A percentile compares a stretch with the other conserved stretches of the same genome.
Conservation (phyloP, 139 green algal species). For the Chlorella sp. region DNA sequence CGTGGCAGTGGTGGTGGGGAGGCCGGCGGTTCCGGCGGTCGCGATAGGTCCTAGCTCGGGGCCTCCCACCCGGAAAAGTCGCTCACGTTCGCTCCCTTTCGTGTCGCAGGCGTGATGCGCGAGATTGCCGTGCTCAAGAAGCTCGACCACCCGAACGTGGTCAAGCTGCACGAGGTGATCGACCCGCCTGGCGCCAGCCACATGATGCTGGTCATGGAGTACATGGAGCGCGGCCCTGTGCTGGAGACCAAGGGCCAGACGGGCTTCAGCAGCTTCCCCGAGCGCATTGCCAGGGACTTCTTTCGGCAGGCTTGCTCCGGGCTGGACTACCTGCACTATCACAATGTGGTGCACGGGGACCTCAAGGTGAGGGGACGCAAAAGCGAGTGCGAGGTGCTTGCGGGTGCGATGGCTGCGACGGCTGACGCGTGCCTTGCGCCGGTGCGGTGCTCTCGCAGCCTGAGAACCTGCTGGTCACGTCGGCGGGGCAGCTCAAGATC, state of each 20-base stretch:
- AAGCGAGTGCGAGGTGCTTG: too few relatives aligned
- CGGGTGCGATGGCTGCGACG: too few relatives aligned
- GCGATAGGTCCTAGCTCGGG: too few relatives aligned
- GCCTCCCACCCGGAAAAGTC: too few relatives aligned
- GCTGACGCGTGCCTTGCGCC: too few relatives aligned
- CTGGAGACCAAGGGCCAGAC: slow-evolving; percentile 40
- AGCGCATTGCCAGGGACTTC: slow-evolving; percentile 23
- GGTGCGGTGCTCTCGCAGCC: too few relatives aligned
- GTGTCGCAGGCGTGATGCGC: slow-evolving; percentile 22
- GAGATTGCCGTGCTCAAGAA: slow-evolving; percentile 67
- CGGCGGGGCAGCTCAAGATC: slow-evolving; percentile 75
- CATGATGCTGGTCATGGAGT: slow-evolving; percentile 88
- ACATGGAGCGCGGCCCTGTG: slow-evolving; percentile 63
- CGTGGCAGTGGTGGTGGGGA: too few relatives aligned
- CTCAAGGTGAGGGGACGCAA: too few relatives aligned
- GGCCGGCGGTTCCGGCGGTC: too few relatives aligned
- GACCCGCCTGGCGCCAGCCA: slow-evolving; percentile 40
- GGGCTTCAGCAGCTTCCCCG: slow-evolving; percentile 26
- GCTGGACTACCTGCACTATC: slow-evolving; percentile 72
- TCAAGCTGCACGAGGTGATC: slow-evolving; percentile 70
- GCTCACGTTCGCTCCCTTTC: too few relatives aligned
- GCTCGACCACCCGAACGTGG: slow-evolving; percentile 78
- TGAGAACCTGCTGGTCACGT: slow-evolving; percentile 81
- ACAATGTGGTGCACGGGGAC: slow-evolving; percentile 75
- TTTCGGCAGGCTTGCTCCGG: slow-evolving; percentile 46